phyloP scores from a whole-genome alignment of 2,329 filamentous ascomycete species.

The Monascus ruber region DNA sequence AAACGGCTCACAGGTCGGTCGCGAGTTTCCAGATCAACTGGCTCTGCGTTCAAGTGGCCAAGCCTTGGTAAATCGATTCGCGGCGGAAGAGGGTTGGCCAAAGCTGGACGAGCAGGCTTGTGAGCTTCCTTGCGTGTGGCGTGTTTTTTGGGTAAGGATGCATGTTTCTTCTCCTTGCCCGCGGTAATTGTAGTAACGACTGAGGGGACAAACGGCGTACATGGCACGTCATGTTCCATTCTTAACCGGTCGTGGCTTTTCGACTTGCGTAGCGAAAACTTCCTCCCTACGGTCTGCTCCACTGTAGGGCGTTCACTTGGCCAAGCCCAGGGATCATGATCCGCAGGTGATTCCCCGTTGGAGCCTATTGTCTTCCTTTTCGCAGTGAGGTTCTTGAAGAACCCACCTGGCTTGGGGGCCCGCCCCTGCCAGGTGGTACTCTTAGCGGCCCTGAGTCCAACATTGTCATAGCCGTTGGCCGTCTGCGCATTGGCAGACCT shows the following conservation, averaged over 20 bases:
- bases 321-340: not conserved
- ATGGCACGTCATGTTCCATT: no score
- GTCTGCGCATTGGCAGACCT: not conserved
- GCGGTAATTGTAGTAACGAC: conserved; percentile 23
- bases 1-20: conserved; percentile 49
- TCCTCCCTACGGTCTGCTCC: conserved; percentile 1
- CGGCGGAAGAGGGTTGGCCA: conserved; percentile 12
- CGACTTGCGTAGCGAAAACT: not conserved
- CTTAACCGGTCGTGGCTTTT: not conserved
- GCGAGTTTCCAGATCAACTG: conserved; percentile 32
- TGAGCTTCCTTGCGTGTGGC: conserved; percentile 22
- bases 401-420: not conserved
- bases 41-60: conserved; percentile 18
- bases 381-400: not conserved
- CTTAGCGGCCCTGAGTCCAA: not conserved
- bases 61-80: conserved; percentile 14
- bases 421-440: not conserved
- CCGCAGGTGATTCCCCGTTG: not conserved
- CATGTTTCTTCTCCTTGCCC: conserved; percentile 8
- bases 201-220: conserved; percentile 13
- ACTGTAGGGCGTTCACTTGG: not conserved
- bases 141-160: conserved; percentile 3
- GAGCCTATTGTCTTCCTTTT: not conserved
- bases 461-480: no score
- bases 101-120: conserved; percentile 10